A percentile compares a stretch with the other conserved stretches of the same genome.
Evolutionary conservation across 495 filamentous ascomycete species (phyloP).

Genomic region (Neurospora sp.): DNA sequence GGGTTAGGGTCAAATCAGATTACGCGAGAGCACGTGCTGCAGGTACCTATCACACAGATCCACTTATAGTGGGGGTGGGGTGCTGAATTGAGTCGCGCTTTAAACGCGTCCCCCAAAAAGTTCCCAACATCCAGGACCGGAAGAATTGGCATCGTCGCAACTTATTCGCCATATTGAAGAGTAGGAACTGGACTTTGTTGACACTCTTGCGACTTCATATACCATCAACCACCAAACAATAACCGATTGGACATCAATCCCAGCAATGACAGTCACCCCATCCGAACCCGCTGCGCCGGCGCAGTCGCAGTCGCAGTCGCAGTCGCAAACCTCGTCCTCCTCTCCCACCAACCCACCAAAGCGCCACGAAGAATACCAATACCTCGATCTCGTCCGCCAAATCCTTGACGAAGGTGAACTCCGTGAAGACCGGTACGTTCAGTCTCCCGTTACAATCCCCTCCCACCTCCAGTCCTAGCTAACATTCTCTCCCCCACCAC

Average conservation of each 20-base stretch:
- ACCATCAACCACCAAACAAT: neutral
- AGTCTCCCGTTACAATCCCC: neutral
- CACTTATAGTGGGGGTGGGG: neutral
- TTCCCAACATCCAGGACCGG: neutral
- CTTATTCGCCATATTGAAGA: neutral
- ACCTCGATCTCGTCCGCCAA: slow-evolving; percentile 22
- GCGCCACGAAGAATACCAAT: slow-evolving; percentile 22
- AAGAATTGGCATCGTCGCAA: neutral
- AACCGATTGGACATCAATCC: neutral
- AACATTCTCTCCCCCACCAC: neutral
- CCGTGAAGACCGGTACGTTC: slow-evolving; percentile 17
- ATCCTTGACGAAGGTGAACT: slow-evolving; percentile 22
- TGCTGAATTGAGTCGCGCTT: neutral
- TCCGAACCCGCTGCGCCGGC: neutral
- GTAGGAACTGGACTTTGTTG: neutral
- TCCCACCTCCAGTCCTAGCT: neutral
- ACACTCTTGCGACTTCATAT: neutral
- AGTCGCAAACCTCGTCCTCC: neutral
- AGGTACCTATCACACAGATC: neutral
- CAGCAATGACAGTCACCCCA: slow-evolving; percentile 7
- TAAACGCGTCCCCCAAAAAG: neutral
- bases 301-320: neutral
- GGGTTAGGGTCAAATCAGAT: neutral
- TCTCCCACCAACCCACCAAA: neutral
- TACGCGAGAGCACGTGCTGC: neutral